These are phyloP conservation scores for Omphalotus guepiniiformis DNA, from an alignment of 768 basidiomycete genomes.

Conservation along the genomic window DNA sequence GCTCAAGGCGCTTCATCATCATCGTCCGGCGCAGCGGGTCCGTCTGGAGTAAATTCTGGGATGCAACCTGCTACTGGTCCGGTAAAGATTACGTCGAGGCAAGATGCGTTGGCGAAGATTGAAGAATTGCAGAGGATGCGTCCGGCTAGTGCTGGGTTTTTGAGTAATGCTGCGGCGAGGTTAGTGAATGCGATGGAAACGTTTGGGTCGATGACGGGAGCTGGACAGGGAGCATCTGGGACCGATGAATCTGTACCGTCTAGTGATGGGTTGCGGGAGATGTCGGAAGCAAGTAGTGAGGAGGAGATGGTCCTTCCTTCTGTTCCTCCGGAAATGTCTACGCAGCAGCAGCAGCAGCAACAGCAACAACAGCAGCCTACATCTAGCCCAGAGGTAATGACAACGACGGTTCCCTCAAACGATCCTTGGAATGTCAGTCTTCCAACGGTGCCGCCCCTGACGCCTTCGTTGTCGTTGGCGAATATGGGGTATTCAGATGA, in stretches of 20 bases:
- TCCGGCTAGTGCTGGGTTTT: constrained; percentile 16
- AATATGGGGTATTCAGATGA: neutral
- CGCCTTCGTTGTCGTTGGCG: neutral
- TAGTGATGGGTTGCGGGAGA: neutral
- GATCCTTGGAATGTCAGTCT: constrained; percentile 5
- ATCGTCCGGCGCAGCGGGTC: constrained; percentile 10
- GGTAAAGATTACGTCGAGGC: constrained; percentile 22
- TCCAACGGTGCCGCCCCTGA: constrained; percentile 5
- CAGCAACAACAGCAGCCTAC: neutral
- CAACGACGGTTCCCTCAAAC: neutral
- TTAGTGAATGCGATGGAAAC: constrained; percentile 12
- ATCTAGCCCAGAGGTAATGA: neutral
- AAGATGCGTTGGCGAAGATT: constrained; percentile 49
- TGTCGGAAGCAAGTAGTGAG: constrained; percentile 5
- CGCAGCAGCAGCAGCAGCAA: constrained; percentile 1
- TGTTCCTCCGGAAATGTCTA: constrained; percentile 4
- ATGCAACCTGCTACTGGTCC: constrained; percentile 12
- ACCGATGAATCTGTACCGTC: neutral
- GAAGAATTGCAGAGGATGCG: constrained; percentile 47
- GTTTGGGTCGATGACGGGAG: constrained; percentile 12
- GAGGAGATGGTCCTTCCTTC: constrained; percentile 23
- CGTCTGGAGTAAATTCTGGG: constrained; percentile 9
- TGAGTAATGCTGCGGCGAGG: constrained; percentile 13
- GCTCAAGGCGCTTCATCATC: neutral
- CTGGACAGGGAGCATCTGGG: constrained; percentile 12